These are phyloP conservation scores for Colletotrichum orchidophilum DNA, from an alignment of 2,329 filamentous ascomycete genomes.

Conservation along the genomic window DNA sequence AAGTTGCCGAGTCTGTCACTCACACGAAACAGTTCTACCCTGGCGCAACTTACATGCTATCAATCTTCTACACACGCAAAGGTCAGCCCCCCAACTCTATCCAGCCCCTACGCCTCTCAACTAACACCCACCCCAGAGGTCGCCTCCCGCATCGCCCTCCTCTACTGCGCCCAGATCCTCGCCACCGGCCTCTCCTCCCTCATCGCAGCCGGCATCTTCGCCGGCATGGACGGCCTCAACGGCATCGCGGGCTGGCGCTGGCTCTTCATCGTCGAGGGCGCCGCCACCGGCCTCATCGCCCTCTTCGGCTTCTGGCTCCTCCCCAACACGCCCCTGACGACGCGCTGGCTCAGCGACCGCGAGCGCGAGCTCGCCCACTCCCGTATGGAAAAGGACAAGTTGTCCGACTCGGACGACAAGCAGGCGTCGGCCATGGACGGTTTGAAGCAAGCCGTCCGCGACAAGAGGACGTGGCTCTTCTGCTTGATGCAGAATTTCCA, in stretches of 20 bases:
- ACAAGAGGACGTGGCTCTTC: slow-evolving; percentile 63
- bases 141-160: slow-evolving; percentile 67
- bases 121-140: slow-evolving; percentile 55
- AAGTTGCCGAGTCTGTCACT: not conserved
- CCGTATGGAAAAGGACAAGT: slow-evolving; percentile 60
- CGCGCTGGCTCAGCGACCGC: slow-evolving; percentile 54
- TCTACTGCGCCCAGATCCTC: slow-evolving; percentile 69
- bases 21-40: slow-evolving; percentile 45
- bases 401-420: slow-evolving; percentile 52
- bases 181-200: slow-evolving; percentile 75
- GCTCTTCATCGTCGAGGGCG: slow-evolving; percentile 67
- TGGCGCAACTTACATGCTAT: slow-evolving; percentile 47
- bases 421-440: slow-evolving; percentile 55
- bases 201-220: slow-evolving; percentile 70
- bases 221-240: slow-evolving; percentile 62
- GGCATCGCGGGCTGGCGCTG: slow-evolving; percentile 72
- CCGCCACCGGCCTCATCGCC: slow-evolving; percentile 69
- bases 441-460: slow-evolving; percentile 57
- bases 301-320: slow-evolving; percentile 67
- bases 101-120: not conserved
- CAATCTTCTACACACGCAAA: slow-evolving; percentile 45
- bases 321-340: slow-evolving; percentile 50
- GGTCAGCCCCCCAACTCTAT: slow-evolving; percentile 31
- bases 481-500: slow-evolving; percentile 66
- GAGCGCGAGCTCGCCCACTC: slow-evolving; percentile 58